Percentiles rank a stretch among this genome's conserved stretches.
phyloP scores from a whole-genome alignment of 345 rosid genomes.

The Ceriops zippeliana region DNA sequence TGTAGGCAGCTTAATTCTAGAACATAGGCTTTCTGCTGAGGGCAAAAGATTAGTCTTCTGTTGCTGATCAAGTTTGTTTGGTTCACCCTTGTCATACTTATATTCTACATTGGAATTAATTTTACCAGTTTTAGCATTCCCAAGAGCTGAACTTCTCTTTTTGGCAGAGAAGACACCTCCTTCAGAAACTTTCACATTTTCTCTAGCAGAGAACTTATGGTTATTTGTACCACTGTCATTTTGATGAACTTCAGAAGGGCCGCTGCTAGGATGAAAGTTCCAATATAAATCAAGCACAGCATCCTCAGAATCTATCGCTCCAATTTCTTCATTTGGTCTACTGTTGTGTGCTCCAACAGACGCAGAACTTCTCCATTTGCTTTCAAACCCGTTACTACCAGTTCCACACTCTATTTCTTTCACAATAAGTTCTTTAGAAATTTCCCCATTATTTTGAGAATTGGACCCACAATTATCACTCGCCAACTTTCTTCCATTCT shows the following conservation, averaged over 20 bases:
- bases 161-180: conserved; percentile 51
- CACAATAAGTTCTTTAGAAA: conserved; percentile 76
- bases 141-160: conserved; percentile 53
- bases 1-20: conserved; percentile 42
- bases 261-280: conserved; percentile 51
- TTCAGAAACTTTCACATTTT: conserved; percentile 50
- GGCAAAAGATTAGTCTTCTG: conserved; percentile 28
- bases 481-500: conserved; percentile 29
- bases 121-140: conserved; percentile 39
- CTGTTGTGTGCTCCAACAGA: conserved; percentile 38
- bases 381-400: conserved; percentile 55
- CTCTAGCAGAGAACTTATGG: conserved; percentile 39
- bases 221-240: conserved; percentile 33
- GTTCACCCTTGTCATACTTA: conserved; percentile 36
- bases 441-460: conserved; percentile 43
- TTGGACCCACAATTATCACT: conserved; percentile 32
- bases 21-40: conserved; percentile 46
- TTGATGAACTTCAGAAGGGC: conserved; percentile 36
- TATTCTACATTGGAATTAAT: conserved; percentile 43
- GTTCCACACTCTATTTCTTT: conserved; percentile 82
- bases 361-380: conserved; percentile 51
- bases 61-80: conserved; percentile 44
- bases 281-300: conserved; percentile 47
- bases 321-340: conserved; percentile 38
- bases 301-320: conserved; percentile 47